phyloP scores from a whole-genome alignment of 140 eudicot genomes.

The Flaveria floridana region DNA sequence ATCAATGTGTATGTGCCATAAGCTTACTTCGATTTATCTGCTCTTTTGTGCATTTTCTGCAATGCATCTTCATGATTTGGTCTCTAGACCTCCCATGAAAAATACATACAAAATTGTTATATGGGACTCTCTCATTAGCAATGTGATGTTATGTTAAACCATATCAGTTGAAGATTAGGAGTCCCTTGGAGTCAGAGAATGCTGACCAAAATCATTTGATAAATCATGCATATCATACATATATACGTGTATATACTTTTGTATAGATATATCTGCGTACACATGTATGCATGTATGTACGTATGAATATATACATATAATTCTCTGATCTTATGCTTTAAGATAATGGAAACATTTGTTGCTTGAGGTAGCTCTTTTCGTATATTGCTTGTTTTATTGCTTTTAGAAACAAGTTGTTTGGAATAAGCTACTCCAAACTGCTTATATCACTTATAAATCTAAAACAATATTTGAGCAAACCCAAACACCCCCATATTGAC shows the following conservation, averaged over 20 bases:
- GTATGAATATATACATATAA: background rate
- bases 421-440: background rate
- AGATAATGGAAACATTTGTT: background rate
- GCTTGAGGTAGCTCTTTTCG: background rate
- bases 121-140: background rate
- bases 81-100: background rate
- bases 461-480: background rate
- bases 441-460: background rate
- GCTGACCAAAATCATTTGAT: background rate
- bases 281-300: background rate
- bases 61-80: background rate
- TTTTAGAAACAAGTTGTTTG: background rate
- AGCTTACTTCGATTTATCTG: conserved; percentile 8
- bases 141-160: background rate
- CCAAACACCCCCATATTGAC: background rate
- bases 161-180: background rate
- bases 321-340: conserved; percentile 1
- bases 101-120: background rate
- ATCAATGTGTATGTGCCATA: background rate
- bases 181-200: background rate
- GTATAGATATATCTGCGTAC: background rate
- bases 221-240: background rate
- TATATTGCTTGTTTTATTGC: background rate
- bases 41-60: conserved; percentile 8
- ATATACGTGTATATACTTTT: too few species aligned